phyloP scores from a whole-genome alignment of 169 alveolate genomes.

The Cytauxzoon felis region DNA sequence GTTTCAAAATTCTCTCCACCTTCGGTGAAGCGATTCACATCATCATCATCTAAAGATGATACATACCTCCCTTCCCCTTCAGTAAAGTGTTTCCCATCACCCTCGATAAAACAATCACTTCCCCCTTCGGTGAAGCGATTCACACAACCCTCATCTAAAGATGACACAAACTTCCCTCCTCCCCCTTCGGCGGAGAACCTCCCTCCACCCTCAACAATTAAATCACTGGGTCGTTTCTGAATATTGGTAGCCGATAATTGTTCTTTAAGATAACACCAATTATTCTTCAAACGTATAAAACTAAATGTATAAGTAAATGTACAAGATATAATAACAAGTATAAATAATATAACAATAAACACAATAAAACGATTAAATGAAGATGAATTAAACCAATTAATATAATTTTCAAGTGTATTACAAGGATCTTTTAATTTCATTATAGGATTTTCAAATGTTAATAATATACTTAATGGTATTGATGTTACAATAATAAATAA shows the following conservation, averaged over 20 bases:
- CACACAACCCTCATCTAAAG: too few species aligned
- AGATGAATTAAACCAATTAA: constrained; percentile 45
- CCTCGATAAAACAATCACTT: too few species aligned
- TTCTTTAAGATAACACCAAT: constrained; percentile 43
- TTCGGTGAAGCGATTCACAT: too few species aligned
- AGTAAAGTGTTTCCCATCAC: too few species aligned
- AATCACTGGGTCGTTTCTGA: too few species aligned
- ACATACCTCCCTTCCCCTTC: too few species aligned
- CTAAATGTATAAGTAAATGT: constrained; percentile 17
- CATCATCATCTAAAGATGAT: too few species aligned
- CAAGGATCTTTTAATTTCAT: constrained; percentile 1
- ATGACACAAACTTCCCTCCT: too few species aligned
- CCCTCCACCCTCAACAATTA: too few species aligned
- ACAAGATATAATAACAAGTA: background rate
- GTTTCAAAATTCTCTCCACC: too few species aligned
- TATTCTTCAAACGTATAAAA: constrained; percentile 8
- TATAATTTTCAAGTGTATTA: constrained; percentile 6
- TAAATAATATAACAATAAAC: constrained; percentile 1
- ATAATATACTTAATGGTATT: constrained; percentile 39
- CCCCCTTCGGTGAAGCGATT: too few species aligned
- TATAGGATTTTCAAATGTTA: constrained; percentile 47
- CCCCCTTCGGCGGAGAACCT: too few species aligned
- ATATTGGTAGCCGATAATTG: background rate
- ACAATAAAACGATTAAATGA: constrained; percentile 7
- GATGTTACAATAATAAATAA: constrained; percentile 21